These are phyloP conservation scores for Citrus unshiu DNA, from an alignment of 345 rosid genomes.

Conservation along the genomic window DNA sequence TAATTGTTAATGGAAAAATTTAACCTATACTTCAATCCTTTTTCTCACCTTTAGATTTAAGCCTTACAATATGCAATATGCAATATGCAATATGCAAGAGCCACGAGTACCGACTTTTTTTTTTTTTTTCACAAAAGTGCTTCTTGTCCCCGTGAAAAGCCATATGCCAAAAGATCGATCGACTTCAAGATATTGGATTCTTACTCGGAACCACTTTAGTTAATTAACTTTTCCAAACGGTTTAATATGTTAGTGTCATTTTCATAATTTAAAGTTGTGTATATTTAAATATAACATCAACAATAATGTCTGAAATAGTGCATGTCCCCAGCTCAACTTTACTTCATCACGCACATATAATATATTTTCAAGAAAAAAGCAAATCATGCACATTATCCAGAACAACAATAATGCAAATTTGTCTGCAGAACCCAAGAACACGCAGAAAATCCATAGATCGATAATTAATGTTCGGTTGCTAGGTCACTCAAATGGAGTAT, in stretches of 20 bases:
- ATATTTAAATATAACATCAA: too few relatives aligned
- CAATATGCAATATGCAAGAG: neutral
- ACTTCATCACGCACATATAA: too few relatives aligned
- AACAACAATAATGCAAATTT: constrained; percentile 1
- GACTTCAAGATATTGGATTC: neutral
- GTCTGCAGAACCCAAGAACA: neutral
- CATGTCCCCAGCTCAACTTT: too few relatives aligned
- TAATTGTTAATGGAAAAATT: too few relatives aligned
- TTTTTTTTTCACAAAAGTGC: neutral
- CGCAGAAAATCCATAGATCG: neutral
- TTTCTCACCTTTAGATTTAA: too few relatives aligned
- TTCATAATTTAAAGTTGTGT: too few relatives aligned
- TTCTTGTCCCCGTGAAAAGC: neutral
- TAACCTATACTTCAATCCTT: too few relatives aligned
- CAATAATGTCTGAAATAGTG: too few relatives aligned
- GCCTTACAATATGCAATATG: too few relatives aligned
- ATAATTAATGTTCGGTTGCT: neutral
- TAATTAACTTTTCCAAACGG: neutral
- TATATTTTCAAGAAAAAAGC: too few relatives aligned
- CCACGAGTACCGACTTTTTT: neutral
- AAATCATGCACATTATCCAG: neutral
- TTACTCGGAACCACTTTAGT: neutral
- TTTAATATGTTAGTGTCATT: neutral
- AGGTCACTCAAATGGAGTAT: neutral
- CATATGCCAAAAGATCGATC: neutral